Base-by-base conservation (phyloP, 257 asterid species). In the Forsythia suspensa region DNA sequence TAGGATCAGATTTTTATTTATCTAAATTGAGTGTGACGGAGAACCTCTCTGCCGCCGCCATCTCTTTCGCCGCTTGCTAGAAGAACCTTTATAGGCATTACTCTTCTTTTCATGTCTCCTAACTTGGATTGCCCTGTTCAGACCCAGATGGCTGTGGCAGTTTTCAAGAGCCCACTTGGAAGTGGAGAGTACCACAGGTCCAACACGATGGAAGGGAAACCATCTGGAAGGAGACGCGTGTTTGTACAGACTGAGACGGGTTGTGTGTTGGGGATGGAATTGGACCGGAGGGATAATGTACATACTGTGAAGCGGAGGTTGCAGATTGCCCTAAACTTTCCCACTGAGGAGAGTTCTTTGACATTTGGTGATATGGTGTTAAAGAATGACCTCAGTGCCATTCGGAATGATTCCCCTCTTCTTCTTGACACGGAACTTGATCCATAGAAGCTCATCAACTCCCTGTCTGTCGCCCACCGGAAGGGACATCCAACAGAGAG, bases 391-490 rank as follows among this genome's bases (percentile, higher is more conserved):
- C 97, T 95, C 41, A 92, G 97, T 83, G 92, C 95, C 46, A 76
- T 95, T 75, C 86, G 97, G 44, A 93, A 95, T 72, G 97, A 95
- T 83, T 90, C 94, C 34, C 92, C 97, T 74, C 95, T 93, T 70
- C 86, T 95, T 42, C n/a, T 82, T 95, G 82, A 93, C 97, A 3
- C 87, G 98, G 82, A 95, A 92, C 81, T 77, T 87, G 21, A 63
- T 95, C 85, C 98, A 95, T 41, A 87, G 99, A 85, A 95, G 99
- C 82, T 93, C 98, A 6, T 95, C 99, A 15, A 92, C 98, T 76
- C 99, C 99, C 36, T 95, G 99, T 82, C 90, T 95, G 87, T 93
- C 97, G 0, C 99, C 99, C 78, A 90, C 96, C 51, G 99, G 99
- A 29, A 79, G 86, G 82, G 97, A 95, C 51, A 74, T 79, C 79